phyloP scores from a whole-genome alignment of 805 yeast genomes.

The Starmerella lactis-condensi region DNA sequence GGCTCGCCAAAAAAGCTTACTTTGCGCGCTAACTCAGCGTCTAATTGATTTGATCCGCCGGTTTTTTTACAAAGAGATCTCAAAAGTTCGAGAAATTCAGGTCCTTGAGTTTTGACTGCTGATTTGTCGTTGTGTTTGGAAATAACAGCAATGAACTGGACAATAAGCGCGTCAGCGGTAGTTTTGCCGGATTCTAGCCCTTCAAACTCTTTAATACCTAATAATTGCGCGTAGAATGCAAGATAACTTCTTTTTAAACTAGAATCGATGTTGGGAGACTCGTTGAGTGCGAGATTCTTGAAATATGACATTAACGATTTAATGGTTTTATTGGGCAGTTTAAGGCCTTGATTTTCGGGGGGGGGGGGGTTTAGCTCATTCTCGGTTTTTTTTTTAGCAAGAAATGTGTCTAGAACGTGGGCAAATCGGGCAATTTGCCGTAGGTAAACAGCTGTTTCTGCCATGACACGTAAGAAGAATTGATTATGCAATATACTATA shows the following conservation, averaged over 20 bases:
- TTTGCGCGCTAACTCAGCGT: conserved; percentile 16
- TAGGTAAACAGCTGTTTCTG: too few relatives aligned
- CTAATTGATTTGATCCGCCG: conserved; percentile 11
- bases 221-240: conserved; percentile 42
- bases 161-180: conserved; percentile 22
- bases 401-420: too few relatives aligned
- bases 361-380: not conserved
- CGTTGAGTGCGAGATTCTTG: conserved; percentile 18
- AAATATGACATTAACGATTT: conserved; percentile 22
- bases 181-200: conserved; percentile 16
- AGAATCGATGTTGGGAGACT: conserved; percentile 21
- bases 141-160: conserved; percentile 21
- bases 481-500: too few relatives aligned
- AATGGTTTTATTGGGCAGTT: conserved; percentile 19
- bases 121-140: conserved; percentile 16
- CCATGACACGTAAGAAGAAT: too few relatives aligned
- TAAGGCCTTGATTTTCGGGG: conserved; percentile 3
- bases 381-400: conserved; percentile 34
- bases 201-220: conserved; percentile 24
- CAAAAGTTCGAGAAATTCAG: conserved; percentile 20
- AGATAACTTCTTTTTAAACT: conserved; percentile 26
- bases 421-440: too few relatives aligned
- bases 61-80: conserved; percentile 14
- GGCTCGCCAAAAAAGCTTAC: conserved; percentile 2
- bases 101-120: conserved; percentile 16